Conservation (phyloP, 106 monocot genomes). For the Apostasia shenzhenica region DNA sequence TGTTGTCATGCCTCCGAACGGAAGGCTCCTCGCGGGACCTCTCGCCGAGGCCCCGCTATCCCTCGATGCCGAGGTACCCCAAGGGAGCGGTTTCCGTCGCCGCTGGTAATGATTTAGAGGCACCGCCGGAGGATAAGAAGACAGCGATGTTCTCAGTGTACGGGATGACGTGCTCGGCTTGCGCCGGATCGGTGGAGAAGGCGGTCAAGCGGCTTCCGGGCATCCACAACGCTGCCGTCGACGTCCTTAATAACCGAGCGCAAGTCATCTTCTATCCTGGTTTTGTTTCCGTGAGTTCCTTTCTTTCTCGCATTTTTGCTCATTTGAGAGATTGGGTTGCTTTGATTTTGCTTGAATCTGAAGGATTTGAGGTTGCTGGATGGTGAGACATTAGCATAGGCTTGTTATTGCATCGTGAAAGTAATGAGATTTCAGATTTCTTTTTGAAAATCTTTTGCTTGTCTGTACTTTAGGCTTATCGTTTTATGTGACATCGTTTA, state of each 20-base stretch:
- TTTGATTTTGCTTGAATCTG: background rate
- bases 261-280: conserved; percentile 64
- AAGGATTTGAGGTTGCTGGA: background rate
- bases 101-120: conserved; percentile 3
- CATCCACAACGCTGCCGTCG: conserved; percentile 74
- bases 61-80: conserved; percentile 69
- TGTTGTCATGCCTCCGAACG: conserved; percentile 33
- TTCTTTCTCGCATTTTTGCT: background rate
- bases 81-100: conserved; percentile 3
- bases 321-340: background rate
- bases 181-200: conserved; percentile 85
- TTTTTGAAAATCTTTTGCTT: too few species aligned
- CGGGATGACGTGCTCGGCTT: conserved; percentile 83
- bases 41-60: conserved; percentile 43
- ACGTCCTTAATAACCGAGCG: conserved; percentile 59
- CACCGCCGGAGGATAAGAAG: conserved; percentile 9
- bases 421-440: too few species aligned
- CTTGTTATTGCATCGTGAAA: too few species aligned
- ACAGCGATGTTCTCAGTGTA: conserved; percentile 44
- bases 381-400: too few species aligned
- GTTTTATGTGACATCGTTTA: conserved; percentile 22
- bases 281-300: conserved; percentile 51
- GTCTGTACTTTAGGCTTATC: too few species aligned
- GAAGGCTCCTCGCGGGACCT: conserved; percentile 14
- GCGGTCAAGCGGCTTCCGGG: conserved; percentile 78